Evolutionary conservation across 768 basidiomycete genomes (phyloP), one percentile per base, ranked within the genome.

Genomic region (Tremella fuciformis): DNA sequence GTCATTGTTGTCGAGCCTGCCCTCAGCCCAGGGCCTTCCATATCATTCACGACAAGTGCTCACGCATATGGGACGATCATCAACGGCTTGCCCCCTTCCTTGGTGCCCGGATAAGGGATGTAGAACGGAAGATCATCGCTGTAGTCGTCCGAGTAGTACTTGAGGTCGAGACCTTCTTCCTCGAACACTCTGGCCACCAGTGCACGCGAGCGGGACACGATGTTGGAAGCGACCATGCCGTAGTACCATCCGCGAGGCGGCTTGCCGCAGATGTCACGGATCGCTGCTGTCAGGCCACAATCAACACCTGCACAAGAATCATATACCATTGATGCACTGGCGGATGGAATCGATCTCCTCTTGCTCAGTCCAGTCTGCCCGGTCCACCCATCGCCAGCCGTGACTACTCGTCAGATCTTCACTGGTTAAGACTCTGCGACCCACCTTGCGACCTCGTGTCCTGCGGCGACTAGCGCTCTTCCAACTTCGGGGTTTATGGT

Each of bases 311-410:
- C 6, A 34, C 29, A 34, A 34, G n/a, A 13, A 26, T 19, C 21
- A 22, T 37, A 8, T 13, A 64, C 67, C 53, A 1, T 53, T 16
- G n/a, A 67, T 64, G 16, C 70, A 61, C 55, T 68, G 60, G 34
- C 52, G 38, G 44, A 70, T 58, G 34, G 62, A 53, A 24, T 65
- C 57, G 46, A 53, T 50, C 53, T 74, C 73, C 29, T 70, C 65
- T 13, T 69, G 68, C 11, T 26, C 58, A 2, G 61, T 59, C 59
- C 63, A 61, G 0, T 29, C 39, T 22, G 59, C 57, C 11, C 66
- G 55, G 15, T 67, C 62, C 15, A 67, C 55, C 73, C 73, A 74
- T 38, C 69, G 53, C 60, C 68, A 72, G 16, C 70, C 71, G 40
- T 74, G 73, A 40, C 65, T 67, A 13, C 21, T 16, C 15, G 1